Conservation (phyloP, 192 early-diverging fungal species). For the Paraglomus brasilianum region DNA sequence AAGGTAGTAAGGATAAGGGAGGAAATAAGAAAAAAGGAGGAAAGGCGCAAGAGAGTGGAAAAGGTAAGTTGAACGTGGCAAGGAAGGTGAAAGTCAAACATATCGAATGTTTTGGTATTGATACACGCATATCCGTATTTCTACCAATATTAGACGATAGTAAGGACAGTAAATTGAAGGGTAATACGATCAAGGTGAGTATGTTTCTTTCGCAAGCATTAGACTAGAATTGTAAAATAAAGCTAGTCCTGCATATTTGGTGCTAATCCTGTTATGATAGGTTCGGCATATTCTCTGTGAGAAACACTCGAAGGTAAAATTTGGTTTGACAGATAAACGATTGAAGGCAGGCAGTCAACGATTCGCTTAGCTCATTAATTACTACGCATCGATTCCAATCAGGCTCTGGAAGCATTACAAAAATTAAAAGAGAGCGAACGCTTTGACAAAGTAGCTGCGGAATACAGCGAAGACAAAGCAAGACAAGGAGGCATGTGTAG, state of each 20-base stretch:
- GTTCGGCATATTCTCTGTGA: slow-evolving; percentile 85
- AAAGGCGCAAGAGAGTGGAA: not conserved
- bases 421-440: slow-evolving; percentile 42
- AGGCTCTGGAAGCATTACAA: slow-evolving; percentile 30
- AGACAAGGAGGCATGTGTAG: slow-evolving; percentile 73
- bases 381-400: slow-evolving; percentile 35
- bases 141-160: too few species aligned
- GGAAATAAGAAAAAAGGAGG: not conserved
- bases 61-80: too few species aligned
- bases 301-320: slow-evolving; percentile 70
- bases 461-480: slow-evolving; percentile 83
- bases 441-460: slow-evolving; percentile 67
- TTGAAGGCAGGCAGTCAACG: slow-evolving; percentile 65
- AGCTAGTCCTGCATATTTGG: not conserved
- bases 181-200: slow-evolving; percentile 21
- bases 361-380: not conserved
- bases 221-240: not conserved
- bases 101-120: too few species aligned
- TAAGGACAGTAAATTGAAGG: too few species aligned
- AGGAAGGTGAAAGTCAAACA: too few species aligned
- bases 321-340: too few species aligned
- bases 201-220: not conserved
- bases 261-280: slow-evolving; percentile 37
- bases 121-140: too few species aligned
- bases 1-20: not conserved